Evolutionary conservation across 306 rosid species (phyloP).

Genomic region (Lathyrus sativus): DNA sequence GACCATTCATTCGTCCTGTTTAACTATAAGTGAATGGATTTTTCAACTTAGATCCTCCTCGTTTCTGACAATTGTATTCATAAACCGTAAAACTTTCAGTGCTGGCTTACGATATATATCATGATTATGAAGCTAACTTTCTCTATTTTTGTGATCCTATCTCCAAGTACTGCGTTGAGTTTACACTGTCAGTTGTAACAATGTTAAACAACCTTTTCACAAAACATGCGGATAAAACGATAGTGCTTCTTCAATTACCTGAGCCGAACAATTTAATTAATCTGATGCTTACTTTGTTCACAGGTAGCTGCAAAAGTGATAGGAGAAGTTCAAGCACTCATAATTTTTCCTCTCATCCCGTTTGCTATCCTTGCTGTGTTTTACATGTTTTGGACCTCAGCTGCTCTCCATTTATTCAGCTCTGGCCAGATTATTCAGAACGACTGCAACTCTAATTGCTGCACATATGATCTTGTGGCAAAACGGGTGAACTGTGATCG

Average conservation of each 20-base stretch:
- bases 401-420: constrained; percentile 90
- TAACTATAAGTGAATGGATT: too few relatives aligned
- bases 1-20: too few relatives aligned
- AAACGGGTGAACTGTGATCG: constrained; percentile 80
- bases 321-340: constrained; percentile 95
- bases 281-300: constrained; percentile 28
- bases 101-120: background rate
- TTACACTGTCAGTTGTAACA: background rate
- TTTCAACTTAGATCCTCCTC: too few relatives aligned
- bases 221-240: background rate
- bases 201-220: background rate
- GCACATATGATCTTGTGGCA: constrained; percentile 75
- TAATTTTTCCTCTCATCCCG: constrained; percentile 83
- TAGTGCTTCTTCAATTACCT: background rate
- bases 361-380: constrained; percentile 74
- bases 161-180: too few relatives aligned
- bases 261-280: constrained; percentile 26
- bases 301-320: constrained; percentile 99
- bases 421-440: constrained; percentile 90
- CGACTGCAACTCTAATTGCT: constrained; percentile 83
- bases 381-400: constrained; percentile 95
- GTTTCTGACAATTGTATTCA: too few relatives aligned
- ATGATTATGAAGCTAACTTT: too few relatives aligned
- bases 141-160: too few relatives aligned
- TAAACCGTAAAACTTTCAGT: background rate